Base-by-base conservation (phyloP, 2,329 filamentous ascomycete genomes). In the Trichoderma endophyticum region DNA sequence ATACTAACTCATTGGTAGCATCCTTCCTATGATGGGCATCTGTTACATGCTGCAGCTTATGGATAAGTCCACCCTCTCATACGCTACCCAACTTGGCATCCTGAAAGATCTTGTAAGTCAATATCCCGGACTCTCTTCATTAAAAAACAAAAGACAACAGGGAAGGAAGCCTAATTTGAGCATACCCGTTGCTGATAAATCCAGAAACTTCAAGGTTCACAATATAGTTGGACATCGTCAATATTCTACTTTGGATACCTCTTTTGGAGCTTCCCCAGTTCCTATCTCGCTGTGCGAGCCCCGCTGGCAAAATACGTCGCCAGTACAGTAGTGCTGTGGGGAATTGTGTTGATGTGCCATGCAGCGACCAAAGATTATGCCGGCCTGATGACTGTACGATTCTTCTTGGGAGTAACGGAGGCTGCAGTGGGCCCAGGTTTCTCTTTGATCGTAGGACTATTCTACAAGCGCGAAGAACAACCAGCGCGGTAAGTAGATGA, bases 191-290 rank as follows among this genome's bases (percentile, higher is more conserved):
- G n/a, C 48, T 24, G 3, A 64, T 5, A 34, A 26, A 4, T 18
- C 9, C 6, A 64, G 66, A 74, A 79, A 14, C 78, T 88, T 26
- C 80, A 81, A 8, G 85, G 86, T 6, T 80, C 84, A 54, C 81
- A 89, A 61, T 88, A 87, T 73, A 84, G 84, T 7, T 88, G 86
- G 85, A 79, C 85, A 0, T 80, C 80, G 9, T 83, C 78, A 51
- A 84, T 87, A 77, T 87, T 86, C 73, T 87, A 87, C 76, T 84
- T 87, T 75, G 85, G 85, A 0, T 87, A 87, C 69, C 77, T 88
- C 8, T 30, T 78, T 9, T 77, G 77, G 2, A 79, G 75, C 5
- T 80, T 78, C 36, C 75, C 78, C 0, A 73, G 72, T 3, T 78
- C 72, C 26, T 30, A 77, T 32, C 12, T 78, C 9, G 77, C 80